These are phyloP conservation scores for Kodamaea fungicola DNA, from an alignment of 1,139 yeast genomes.

Conservation along the genomic window DNA sequence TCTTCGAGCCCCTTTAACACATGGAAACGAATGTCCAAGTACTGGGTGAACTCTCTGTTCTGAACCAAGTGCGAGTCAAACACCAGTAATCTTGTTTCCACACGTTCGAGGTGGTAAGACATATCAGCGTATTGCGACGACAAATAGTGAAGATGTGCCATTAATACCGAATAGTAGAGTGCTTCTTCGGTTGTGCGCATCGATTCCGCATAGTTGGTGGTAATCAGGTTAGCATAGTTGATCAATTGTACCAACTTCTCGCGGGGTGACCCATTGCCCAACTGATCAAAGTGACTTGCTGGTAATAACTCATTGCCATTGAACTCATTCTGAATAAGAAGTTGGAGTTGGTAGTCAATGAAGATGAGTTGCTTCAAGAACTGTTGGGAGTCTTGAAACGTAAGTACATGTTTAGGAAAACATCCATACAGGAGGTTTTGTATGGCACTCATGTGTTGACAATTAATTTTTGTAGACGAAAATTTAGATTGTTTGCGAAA, in stretches of 20 bases:
- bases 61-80: slow-evolving; percentile 11
- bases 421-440: slow-evolving; percentile 20
- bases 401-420: slow-evolving; percentile 34
- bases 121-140: slow-evolving; percentile 25
- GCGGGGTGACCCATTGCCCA: slow-evolving; percentile 15
- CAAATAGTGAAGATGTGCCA: slow-evolving; percentile 36
- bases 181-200: slow-evolving; percentile 28
- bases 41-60: slow-evolving; percentile 28
- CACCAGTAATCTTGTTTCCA: slow-evolving; percentile 4
- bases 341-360: slow-evolving; percentile 40
- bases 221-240: slow-evolving; percentile 26
- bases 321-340: slow-evolving; percentile 32
- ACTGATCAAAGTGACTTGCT: slow-evolving; percentile 14
- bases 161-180: slow-evolving; percentile 31
- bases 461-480: no score
- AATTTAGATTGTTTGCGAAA: no score
- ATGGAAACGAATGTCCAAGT: slow-evolving; percentile 35
- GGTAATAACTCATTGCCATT: slow-evolving; percentile 27
- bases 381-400: slow-evolving; percentile 34
- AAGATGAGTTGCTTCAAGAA: slow-evolving; percentile 36
- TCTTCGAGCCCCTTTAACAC: slow-evolving; percentile 29
- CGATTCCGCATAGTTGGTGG: slow-evolving; percentile 25
- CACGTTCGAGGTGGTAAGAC: slow-evolving; percentile 13
- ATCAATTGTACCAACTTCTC: slow-evolving; percentile 30
- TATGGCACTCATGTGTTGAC: slow-evolving; percentile 1